Percentiles rank a stretch among this genome's conserved stretches.
Evolutionary conservation across 192 early-diverging fungal genomes (phyloP).

Genomic region (Entomortierella parvispora): DNA sequence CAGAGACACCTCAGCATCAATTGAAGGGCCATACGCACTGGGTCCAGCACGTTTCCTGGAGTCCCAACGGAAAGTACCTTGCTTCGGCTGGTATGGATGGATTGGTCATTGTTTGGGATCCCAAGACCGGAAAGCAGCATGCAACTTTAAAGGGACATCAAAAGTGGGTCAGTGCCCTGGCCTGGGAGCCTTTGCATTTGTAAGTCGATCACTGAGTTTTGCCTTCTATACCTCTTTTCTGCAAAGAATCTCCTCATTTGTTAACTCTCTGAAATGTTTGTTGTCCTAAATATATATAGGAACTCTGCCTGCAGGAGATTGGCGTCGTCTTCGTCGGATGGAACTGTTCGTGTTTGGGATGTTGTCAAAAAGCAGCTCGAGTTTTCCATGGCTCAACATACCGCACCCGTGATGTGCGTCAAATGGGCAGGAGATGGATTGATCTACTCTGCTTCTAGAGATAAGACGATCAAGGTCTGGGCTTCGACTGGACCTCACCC

Average conservation of each 20-base stretch:
- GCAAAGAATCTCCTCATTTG: background rate
- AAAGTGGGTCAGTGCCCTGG: slow-evolving; percentile 89
- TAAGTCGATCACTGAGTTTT: slow-evolving; percentile 48
- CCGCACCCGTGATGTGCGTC: slow-evolving; percentile 91
- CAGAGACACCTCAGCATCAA: slow-evolving; percentile 86
- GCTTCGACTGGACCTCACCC: slow-evolving; percentile 62
- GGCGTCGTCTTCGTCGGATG: slow-evolving; percentile 93
- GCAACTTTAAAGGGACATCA: slow-evolving; percentile 83
- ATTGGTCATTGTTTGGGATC: slow-evolving; percentile 88
- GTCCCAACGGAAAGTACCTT: slow-evolving; percentile 85
- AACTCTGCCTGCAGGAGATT: slow-evolving; percentile 83
- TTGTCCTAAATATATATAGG: slow-evolving; percentile 24
- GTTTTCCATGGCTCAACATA: slow-evolving; percentile 89
- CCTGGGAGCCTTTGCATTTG: slow-evolving; percentile 95
- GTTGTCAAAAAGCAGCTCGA: slow-evolving; percentile 75
- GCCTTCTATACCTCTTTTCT: background rate
- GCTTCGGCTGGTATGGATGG: slow-evolving; percentile 97
- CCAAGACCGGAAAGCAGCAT: slow-evolving; percentile 78
- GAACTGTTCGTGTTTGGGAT: slow-evolving; percentile 95
- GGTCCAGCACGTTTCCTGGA: slow-evolving; percentile 95
- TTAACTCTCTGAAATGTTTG: background rate
- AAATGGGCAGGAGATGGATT: slow-evolving; percentile 97
- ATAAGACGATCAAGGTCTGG: slow-evolving; percentile 98
- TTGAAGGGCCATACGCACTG: slow-evolving; percentile 85
- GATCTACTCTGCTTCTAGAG: slow-evolving; percentile 91